phyloP scores from a whole-genome alignment of 2,329 filamentous ascomycete species.

The Rachicladosporium sp. region DNA sequence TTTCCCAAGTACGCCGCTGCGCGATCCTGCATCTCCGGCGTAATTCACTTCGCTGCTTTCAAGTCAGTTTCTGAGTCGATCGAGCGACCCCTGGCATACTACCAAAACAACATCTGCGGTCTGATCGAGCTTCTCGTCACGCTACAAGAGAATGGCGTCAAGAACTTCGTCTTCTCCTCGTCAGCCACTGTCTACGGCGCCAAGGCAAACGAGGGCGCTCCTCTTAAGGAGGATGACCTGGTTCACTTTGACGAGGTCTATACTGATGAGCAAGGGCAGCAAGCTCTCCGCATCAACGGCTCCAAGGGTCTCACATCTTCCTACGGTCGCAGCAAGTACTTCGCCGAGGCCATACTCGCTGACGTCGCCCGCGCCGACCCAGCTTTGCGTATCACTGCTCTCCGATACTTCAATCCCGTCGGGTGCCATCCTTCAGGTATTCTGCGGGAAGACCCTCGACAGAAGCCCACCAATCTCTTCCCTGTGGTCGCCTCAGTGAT shows the following conservation, averaged over 20 bases:
- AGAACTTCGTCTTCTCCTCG: slow-evolving; percentile 55
- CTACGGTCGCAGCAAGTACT: slow-evolving; percentile 56
- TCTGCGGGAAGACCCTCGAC: slow-evolving; percentile 51
- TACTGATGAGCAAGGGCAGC: slow-evolving; percentile 30
- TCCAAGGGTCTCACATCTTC: slow-evolving; percentile 50
- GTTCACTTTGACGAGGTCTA: slow-evolving; percentile 28
- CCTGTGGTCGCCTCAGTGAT: slow-evolving; percentile 52
- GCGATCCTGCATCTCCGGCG: slow-evolving; percentile 44
- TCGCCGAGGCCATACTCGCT: slow-evolving; percentile 53
- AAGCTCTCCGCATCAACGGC: slow-evolving; percentile 32
- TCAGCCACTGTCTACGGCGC: slow-evolving; percentile 55
- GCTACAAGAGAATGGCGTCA: slow-evolving; percentile 48
- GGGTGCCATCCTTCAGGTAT: slow-evolving; percentile 53
- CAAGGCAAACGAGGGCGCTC: slow-evolving; percentile 15
- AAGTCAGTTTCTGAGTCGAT: slow-evolving; percentile 57
- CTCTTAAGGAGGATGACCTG: slow-evolving; percentile 14
- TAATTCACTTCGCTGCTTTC: slow-evolving; percentile 59
- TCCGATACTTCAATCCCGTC: slow-evolving; percentile 58
- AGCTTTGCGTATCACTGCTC: slow-evolving; percentile 49
- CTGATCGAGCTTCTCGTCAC: slow-evolving; percentile 47
- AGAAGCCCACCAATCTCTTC: slow-evolving; percentile 51
- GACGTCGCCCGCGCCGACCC: slow-evolving; percentile 50
- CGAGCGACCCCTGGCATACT: slow-evolving; percentile 48
- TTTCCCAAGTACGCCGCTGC: slow-evolving; percentile 30
- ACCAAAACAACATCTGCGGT: slow-evolving; percentile 55